A percentile compares a stretch with the other conserved stretches of the same genome.
Evolutionary conservation across 2,329 filamentous ascomycete species (phyloP).

Genomic region (Fusarium secorum): DNA sequence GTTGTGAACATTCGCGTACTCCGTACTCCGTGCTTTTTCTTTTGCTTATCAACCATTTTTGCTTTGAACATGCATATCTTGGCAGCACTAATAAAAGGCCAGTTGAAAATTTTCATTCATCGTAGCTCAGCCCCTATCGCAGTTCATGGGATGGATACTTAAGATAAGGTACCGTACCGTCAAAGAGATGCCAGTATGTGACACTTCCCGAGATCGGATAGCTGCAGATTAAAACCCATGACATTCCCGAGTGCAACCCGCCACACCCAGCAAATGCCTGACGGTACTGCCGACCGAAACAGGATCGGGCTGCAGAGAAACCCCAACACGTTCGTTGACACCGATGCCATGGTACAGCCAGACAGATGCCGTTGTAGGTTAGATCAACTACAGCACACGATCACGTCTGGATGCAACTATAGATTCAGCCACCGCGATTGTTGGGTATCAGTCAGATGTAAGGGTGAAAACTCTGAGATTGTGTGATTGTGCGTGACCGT

Average conservation of each 20-base stretch:
- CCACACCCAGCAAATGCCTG: not conserved
- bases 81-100: not conserved
- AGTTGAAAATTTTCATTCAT: not conserved
- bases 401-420: not conserved
- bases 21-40: not conserved
- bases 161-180: not conserved
- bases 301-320: slow-evolving; percentile 16
- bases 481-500: not conserved
- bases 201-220: slow-evolving; percentile 13
- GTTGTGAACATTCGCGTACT: not conserved
- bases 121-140: not conserved
- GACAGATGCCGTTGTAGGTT: slow-evolving; percentile 13
- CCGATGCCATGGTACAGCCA: slow-evolving; percentile 25
- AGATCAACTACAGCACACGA: not conserved
- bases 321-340: slow-evolving; percentile 23
- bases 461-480: not conserved
- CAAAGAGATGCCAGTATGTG: not conserved
- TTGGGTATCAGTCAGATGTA: slow-evolving; percentile 1
- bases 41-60: not conserved
- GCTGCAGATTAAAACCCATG: slow-evolving; percentile 13
- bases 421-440: slow-evolving; percentile 10
- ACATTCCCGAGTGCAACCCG: slow-evolving; percentile 29
- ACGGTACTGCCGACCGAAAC: slow-evolving; percentile 27
- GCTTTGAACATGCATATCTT: not conserved
- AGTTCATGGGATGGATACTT: not conserved